Conservation (phyloP, 148 eudicot species). For the Dianthus caryophyllus region DNA sequence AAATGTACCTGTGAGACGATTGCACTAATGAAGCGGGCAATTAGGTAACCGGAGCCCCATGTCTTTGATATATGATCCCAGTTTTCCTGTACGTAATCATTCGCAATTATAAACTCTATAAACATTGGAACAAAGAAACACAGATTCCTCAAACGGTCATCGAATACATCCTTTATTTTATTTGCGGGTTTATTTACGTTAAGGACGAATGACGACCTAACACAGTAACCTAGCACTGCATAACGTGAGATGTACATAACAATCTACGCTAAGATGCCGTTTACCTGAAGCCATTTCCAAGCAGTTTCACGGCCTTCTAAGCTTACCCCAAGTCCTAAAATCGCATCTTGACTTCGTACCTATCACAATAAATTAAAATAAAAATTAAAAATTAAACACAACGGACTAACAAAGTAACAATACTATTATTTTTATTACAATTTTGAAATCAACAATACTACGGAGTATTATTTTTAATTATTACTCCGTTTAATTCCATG, state of each 20-base stretch:
- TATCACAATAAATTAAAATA: slow-evolving; percentile 22
- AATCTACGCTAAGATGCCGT: background rate
- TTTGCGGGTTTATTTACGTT: background rate
- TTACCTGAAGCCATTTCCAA: slow-evolving; percentile 92
- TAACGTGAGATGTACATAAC: background rate
- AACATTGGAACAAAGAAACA: background rate
- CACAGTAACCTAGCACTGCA: too few relatives aligned
- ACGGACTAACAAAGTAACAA: too few relatives aligned
- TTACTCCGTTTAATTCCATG: background rate
- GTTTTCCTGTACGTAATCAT: slow-evolving; percentile 46
- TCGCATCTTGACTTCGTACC: slow-evolving; percentile 94
- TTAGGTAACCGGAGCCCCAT: slow-evolving; percentile 75
- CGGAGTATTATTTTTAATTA: background rate
- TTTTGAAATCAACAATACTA: background rate
- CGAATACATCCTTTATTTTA: background rate
- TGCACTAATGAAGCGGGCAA: slow-evolving; percentile 66
- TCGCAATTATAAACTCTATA: background rate
- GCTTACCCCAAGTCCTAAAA: slow-evolving; percentile 64
- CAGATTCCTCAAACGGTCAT: background rate
- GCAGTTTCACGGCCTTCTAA: slow-evolving; percentile 75
- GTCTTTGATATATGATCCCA: slow-evolving; percentile 77
- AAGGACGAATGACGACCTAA: background rate
- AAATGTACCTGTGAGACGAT: slow-evolving; percentile 64
- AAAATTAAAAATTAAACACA: too few relatives aligned
- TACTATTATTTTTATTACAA: slow-evolving; percentile 11